Base-by-base conservation (phyloP, 805 yeast genomes). In the Saccharomyces eubayanus region DNA sequence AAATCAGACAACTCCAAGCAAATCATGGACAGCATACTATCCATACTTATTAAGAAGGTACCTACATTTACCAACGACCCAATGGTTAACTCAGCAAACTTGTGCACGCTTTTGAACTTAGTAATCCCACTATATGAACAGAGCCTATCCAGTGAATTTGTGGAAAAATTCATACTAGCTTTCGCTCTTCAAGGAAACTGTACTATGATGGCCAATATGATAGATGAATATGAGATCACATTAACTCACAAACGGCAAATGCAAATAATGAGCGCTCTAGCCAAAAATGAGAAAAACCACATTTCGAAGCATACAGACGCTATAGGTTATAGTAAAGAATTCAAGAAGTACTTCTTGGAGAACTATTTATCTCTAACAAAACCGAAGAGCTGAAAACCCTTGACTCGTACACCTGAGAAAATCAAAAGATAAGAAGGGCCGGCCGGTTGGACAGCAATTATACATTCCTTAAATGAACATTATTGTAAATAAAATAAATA, bases 1-100 rank as follows among this genome's bases (percentile, higher is more conserved):
- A 53, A 46, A 5, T 55, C 61, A 8, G 47, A 51, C 14, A 46
- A 55, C 28, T 47, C 47, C 16, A 56, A 50, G 36, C 57, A 55
- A 10, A 54, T 63, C 20, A 43, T 60, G 24, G 56, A 57, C 31
- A 51, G 50, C 1, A 51, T 46, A 20, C 47, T 59, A 9, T 51
- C 54, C 11, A 51, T 59, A 16, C 45, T 62, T 21, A 55, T 61
- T 12, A 40, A 49, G 11, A 53, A 51, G 36, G 53, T 55, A 11
- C 50, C 48, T 3, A 51, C 46, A 9, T 30, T 61, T 27, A 55
- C 53, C 8, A 51, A 31, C 24, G 52, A 56, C 16, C 31, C 50
- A 12, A 29, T 52, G 30, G 45, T 51, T n/a, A 59, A 53, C 20
- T 58, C 61, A 1, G 55, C 56, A 31, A 53, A 57, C 30, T 49